phyloP scores from a whole-genome alignment of 305 asterid species.

The Plantago coronopus region DNA sequence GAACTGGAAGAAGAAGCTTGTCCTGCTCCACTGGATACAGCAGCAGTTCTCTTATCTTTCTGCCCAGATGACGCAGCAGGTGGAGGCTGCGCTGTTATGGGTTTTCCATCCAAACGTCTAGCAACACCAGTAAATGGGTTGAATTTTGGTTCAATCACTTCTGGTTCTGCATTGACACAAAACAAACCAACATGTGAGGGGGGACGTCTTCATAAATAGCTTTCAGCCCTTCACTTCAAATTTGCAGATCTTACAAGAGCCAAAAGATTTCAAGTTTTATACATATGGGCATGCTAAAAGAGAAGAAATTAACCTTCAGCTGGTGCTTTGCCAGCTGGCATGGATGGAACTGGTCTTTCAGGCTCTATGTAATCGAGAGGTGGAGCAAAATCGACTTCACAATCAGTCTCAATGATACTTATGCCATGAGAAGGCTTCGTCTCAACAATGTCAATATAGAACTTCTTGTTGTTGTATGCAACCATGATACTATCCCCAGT shows the following conservation, averaged over 20 bases:
- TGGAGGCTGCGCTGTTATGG: slow-evolving; percentile 46
- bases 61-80: slow-evolving; percentile 47
- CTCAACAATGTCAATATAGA: slow-evolving; percentile 91
- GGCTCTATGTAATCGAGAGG: slow-evolving; percentile 98
- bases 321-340: slow-evolving; percentile 55
- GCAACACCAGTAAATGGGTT: slow-evolving; percentile 80
- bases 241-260: neutral
- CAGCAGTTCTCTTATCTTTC: slow-evolving; percentile 40
- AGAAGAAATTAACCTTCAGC: slow-evolving; percentile 53
- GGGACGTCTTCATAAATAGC: neutral
- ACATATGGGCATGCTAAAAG: neutral
- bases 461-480: slow-evolving; percentile 90
- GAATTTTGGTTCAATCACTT: slow-evolving; percentile 66
- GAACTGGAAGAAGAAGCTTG: slow-evolving; percentile 59
- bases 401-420: slow-evolving; percentile 92
- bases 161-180: slow-evolving; percentile 35
- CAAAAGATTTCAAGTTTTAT: slow-evolving; percentile 1
- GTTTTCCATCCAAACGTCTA: slow-evolving; percentile 89
- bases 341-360: slow-evolving; percentile 51
- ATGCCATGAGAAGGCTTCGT: slow-evolving; percentile 88
- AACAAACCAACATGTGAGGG: neutral
- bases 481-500: slow-evolving; percentile 98
- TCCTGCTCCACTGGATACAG: slow-evolving; percentile 33
- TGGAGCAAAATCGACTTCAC: slow-evolving; percentile 99
- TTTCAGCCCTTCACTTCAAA: neutral